Evolutionary conservation across 2,329 filamentous ascomycete genomes (phyloP).

Genomic region (Paracorniculantispora psalliotae): DNA sequence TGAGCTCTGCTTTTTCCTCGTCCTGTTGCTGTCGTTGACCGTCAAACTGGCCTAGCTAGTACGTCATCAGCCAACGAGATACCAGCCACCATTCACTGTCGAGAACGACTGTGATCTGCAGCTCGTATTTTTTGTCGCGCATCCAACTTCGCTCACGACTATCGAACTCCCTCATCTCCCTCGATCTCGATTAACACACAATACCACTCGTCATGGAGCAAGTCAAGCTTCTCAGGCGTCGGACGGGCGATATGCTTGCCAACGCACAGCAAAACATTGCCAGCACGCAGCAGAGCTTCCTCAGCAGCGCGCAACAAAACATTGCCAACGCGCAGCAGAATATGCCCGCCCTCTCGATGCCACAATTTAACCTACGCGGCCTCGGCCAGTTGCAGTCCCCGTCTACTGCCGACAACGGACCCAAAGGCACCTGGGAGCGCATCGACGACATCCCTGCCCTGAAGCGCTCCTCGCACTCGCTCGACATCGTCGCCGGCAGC

Average conservation of each 20-base stretch:
- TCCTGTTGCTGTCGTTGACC: neutral
- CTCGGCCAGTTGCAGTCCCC: slow-evolving; percentile 5
- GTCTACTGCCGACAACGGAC: slow-evolving; percentile 20
- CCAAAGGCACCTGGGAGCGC: slow-evolving; percentile 56
- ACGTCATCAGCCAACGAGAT: neutral
- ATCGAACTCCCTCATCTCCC: too few species aligned
- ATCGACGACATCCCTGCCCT: slow-evolving; percentile 49
- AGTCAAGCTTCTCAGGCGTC: slow-evolving; percentile 49
- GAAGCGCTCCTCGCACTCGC: slow-evolving; percentile 68
- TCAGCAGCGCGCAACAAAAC: slow-evolving; percentile 16
- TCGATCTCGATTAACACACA: neutral
- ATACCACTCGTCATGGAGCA: slow-evolving; percentile 41
- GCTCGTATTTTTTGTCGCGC: neutral
- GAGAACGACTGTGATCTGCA: neutral
- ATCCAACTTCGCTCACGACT: neutral
- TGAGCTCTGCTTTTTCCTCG: neutral
- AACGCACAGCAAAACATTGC: slow-evolving; percentile 29
- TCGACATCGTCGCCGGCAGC: slow-evolving; percentile 53
- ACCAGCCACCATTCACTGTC: neutral
- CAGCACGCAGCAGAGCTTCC: slow-evolving; percentile 44
- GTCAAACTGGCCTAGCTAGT: neutral
- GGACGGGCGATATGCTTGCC: slow-evolving; percentile 48
- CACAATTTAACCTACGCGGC: neutral
- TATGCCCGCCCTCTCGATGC: slow-evolving; percentile 33
- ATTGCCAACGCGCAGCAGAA: slow-evolving; percentile 45